These are phyloP conservation scores for Leccinum variicolor DNA, from an alignment of 768 basidiomycete species.

Conservation along the genomic window DNA sequence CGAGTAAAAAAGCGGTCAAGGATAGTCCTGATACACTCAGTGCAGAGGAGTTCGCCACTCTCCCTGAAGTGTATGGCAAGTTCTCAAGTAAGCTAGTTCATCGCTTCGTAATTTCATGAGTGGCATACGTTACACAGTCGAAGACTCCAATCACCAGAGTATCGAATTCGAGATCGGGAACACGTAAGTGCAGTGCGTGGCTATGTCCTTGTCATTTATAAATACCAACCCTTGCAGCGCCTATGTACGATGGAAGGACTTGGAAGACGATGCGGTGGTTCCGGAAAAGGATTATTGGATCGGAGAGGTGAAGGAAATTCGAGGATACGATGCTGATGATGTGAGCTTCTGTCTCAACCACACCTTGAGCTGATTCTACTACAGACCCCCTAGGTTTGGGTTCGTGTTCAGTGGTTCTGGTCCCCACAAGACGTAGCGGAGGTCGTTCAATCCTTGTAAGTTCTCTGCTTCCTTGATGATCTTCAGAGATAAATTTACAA, in stretches of 20 bases:
- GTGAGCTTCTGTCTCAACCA: slow-evolving; percentile 15
- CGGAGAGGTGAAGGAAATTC: slow-evolving; percentile 45
- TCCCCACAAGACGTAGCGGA: slow-evolving; percentile 43
- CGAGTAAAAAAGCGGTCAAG: background rate
- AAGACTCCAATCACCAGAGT: slow-evolving; percentile 5
- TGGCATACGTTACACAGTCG: slow-evolving; percentile 6
- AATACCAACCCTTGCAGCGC: slow-evolving; percentile 24
- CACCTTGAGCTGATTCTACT: background rate
- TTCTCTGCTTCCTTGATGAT: background rate
- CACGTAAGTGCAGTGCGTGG: slow-evolving; percentile 24
- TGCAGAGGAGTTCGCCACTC: slow-evolving; percentile 7
- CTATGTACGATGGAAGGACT: slow-evolving; percentile 25
- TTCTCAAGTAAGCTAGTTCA: slow-evolving; percentile 18
- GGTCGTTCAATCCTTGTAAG: slow-evolving; percentile 49
- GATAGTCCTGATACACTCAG: slow-evolving; percentile 4
- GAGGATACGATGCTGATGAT: slow-evolving; percentile 28
- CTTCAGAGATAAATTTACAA: background rate
- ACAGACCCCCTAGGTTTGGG: slow-evolving; percentile 44
- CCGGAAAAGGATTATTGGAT: slow-evolving; percentile 49
- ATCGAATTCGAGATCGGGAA: slow-evolving; percentile 33
- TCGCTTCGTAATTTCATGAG: background rate
- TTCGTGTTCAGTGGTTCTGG: slow-evolving; percentile 54
- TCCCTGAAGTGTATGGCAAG: slow-evolving; percentile 4
- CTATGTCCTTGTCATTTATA: background rate
- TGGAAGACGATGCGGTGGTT: slow-evolving; percentile 1